phyloP scores from a whole-genome alignment of 768 basidiomycete genomes.

The Rhizopogon salebrosus region DNA sequence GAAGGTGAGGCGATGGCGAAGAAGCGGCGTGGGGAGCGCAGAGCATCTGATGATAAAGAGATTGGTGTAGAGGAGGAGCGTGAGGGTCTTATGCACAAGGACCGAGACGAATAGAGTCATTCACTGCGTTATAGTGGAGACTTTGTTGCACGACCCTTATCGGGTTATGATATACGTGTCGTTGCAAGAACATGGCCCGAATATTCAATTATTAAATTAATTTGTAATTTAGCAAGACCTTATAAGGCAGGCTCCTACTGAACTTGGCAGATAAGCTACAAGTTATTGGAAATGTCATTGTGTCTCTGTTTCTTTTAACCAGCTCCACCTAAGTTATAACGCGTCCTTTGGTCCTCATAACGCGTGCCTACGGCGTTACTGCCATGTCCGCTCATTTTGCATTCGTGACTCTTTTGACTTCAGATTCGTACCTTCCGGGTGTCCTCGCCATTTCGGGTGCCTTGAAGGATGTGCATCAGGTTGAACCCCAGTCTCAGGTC shows the following conservation, averaged over 20 bases:
- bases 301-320: not conserved
- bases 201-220: too few relatives aligned
- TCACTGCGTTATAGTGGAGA: too few relatives aligned
- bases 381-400: conserved; percentile 67
- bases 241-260: too few relatives aligned
- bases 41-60: conserved; percentile 44
- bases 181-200: too few relatives aligned
- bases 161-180: too few relatives aligned
- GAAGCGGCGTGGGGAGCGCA: conserved; percentile 39
- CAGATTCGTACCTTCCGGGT: conserved; percentile 89
- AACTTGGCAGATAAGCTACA: too few relatives aligned
- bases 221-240: too few relatives aligned
- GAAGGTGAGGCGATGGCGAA: conserved; percentile 49
- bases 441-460: conserved; percentile 84
- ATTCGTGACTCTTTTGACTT: conserved; percentile 90
- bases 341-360: conserved; percentile 12
- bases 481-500: conserved; percentile 40
- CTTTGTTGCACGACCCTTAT: too few relatives aligned
- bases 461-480: conserved; percentile 66
- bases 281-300: not conserved
- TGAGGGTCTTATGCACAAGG: conserved; percentile 53
- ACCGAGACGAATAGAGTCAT: conserved; percentile 30
- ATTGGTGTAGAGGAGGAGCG: conserved; percentile 52
- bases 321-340: conserved; percentile 15
- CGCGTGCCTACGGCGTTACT: conserved; percentile 7